A percentile compares a stretch with the other conserved stretches of the same genome.
phyloP scores from a whole-genome alignment of 805 yeast species.

The Candida cerambycidarum region DNA sequence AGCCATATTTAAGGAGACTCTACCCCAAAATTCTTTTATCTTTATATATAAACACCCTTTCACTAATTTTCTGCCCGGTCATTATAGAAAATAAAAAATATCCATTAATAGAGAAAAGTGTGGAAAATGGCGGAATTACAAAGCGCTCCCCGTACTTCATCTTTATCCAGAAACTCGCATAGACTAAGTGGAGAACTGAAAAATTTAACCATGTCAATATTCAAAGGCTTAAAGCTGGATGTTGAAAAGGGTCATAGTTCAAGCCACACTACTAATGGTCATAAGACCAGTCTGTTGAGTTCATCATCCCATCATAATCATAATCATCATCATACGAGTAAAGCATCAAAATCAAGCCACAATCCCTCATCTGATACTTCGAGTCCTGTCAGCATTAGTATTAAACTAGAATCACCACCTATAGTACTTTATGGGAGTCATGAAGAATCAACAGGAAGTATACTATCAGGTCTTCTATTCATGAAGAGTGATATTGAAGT shows the following conservation, averaged over 20 bases:
- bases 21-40: background rate
- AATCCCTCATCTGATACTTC: background rate
- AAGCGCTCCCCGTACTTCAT: conserved; percentile 4
- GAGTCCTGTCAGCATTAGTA: conserved; percentile 21
- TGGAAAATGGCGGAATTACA: conserved; percentile 5
- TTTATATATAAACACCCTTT: background rate
- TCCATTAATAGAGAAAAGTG: background rate
- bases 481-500: conserved; percentile 30
- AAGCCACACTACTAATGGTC: background rate
- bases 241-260: background rate
- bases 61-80: background rate
- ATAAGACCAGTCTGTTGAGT: background rate
- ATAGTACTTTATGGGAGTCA: conserved; percentile 80
- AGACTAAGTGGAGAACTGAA: conserved; percentile 6
- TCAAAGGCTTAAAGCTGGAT: conserved; percentile 3
- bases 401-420: conserved; percentile 88
- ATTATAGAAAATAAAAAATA: background rate
- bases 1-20: background rate
- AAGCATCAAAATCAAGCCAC: background rate
- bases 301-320: conserved; percentile 4
- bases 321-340: background rate
- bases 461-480: conserved; percentile 75
- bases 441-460: conserved; percentile 77
- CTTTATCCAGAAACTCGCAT: conserved; percentile 1
- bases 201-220: conserved; percentile 2